Evolutionary conservation across 176 grass and related monocot genomes (phyloP).

Genomic region (Olyra latifolia): DNA sequence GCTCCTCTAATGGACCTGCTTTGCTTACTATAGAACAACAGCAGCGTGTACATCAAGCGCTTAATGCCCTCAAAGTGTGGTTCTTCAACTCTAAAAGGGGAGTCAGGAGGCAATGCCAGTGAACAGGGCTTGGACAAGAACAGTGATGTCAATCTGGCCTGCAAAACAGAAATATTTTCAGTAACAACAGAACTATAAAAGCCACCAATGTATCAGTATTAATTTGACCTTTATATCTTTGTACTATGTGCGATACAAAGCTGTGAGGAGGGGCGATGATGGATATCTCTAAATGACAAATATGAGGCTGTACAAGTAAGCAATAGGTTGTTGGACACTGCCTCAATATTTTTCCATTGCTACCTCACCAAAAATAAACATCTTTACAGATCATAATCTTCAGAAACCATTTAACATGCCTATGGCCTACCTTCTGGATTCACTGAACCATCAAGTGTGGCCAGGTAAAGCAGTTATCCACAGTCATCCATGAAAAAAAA

Average conservation of each 20-base stretch:
- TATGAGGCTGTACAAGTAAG: background rate
- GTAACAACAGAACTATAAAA: constrained; percentile 18
- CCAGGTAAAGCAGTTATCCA: background rate
- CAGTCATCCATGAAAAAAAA: background rate
- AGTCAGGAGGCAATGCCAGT: constrained; percentile 76
- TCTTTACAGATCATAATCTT: constrained; percentile 17
- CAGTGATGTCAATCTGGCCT: constrained; percentile 78
- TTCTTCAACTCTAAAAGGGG: constrained; percentile 72
- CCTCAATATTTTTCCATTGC: background rate
- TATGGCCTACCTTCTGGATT: background rate
- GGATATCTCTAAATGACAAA: background rate
- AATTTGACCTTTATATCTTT: background rate
- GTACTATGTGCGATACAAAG: background rate
- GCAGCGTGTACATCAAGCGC: constrained; percentile 64
- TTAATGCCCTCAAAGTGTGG: constrained; percentile 72
- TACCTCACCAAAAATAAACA: background rate
- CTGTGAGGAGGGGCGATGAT: background rate
- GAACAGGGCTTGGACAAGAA: constrained; percentile 95
- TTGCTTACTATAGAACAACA: constrained; percentile 97
- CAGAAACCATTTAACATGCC: background rate
- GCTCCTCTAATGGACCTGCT: constrained; percentile 95
- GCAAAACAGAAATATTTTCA: constrained; percentile 31
- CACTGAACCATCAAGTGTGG: background rate
- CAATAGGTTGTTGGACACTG: background rate
- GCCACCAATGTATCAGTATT: background rate